phyloP scores from a whole-genome alignment of 73 alveolate species.

The Symbiodinium natans region DNA sequence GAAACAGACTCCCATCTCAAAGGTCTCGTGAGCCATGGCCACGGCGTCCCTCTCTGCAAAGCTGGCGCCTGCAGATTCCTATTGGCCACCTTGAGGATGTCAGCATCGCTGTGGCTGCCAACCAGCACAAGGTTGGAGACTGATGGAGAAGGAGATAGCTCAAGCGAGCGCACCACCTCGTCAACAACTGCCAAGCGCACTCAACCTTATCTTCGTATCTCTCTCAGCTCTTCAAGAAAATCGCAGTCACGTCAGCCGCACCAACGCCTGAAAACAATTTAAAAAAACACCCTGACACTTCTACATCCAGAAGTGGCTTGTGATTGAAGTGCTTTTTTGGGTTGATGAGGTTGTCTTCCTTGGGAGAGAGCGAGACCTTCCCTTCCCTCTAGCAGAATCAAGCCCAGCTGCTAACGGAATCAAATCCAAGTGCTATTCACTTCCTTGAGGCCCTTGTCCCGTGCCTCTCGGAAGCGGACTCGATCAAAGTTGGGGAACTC shows the following conservation, averaged over 20 bases:
- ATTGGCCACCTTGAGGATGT: slow-evolving; percentile 19
- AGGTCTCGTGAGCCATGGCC: neutral
- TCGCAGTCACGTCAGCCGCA: too few relatives aligned
- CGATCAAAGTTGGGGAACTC: slow-evolving; percentile 43
- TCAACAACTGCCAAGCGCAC: neutral
- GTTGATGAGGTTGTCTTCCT: too few relatives aligned
- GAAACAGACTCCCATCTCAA: too few relatives aligned
- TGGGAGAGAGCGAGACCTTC: too few relatives aligned
- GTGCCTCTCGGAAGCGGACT: slow-evolving; percentile 39
- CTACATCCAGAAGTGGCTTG: too few relatives aligned
- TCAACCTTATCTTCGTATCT: neutral
- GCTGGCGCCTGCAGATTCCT: slow-evolving; percentile 34
- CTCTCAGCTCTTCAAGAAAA: too few relatives aligned
- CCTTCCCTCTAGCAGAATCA: too few relatives aligned
- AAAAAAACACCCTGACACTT: too few relatives aligned
- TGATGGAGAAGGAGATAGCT: slow-evolving; percentile 31
- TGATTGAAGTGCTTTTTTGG: too few relatives aligned
- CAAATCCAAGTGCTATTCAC: too few relatives aligned
- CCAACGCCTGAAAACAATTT: too few relatives aligned
- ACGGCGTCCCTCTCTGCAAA: neutral
- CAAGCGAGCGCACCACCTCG: slow-evolving; percentile 64
- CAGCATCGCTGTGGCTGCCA: slow-evolving; percentile 49
- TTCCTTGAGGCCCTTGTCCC: neutral
- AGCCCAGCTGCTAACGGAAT: too few relatives aligned
- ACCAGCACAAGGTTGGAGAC: slow-evolving; percentile 32